Evolutionary conservation across 176 grass and related monocot genomes (phyloP).

Genomic region (Tillandsia leiboldiana): DNA sequence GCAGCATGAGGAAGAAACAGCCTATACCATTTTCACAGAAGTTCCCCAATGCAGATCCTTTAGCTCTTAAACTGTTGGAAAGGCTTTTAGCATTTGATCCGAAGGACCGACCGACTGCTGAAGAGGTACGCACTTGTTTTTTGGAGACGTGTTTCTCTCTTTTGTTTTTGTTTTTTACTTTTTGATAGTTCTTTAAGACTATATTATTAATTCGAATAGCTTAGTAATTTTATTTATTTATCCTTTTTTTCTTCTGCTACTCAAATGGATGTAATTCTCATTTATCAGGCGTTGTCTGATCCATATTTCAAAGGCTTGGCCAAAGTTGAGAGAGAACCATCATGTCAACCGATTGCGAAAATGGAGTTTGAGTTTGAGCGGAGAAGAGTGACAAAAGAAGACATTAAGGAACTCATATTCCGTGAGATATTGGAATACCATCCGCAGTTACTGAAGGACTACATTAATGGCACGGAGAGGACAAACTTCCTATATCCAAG

Average conservation of each 20-base stretch:
- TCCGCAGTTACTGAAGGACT: conserved; percentile 90
- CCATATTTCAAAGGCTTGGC: conserved; percentile 91
- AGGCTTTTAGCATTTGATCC: conserved; percentile 94
- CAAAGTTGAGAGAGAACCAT: conserved; percentile 91
- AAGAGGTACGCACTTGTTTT: conserved; percentile 43
- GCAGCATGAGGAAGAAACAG: conserved; percentile 94
- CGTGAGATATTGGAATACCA: conserved; percentile 96
- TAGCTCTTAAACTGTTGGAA: conserved; percentile 75
- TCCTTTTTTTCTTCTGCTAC: not conserved
- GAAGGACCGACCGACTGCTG: conserved; percentile 83
- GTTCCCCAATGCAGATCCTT: conserved; percentile 78
- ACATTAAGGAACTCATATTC: conserved; percentile 91
- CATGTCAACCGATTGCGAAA: conserved; percentile 82
- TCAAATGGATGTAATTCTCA: conserved; percentile 2
- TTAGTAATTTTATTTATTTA: conserved; percentile 7
- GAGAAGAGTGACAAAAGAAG: conserved; percentile 91
- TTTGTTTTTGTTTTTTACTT: conserved; percentile 3
- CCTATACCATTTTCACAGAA: conserved; percentile 74
- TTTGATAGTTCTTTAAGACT: not conserved
- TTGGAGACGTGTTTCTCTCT: not conserved
- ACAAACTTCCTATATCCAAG: conserved; percentile 95
- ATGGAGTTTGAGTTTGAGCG: conserved; percentile 99
- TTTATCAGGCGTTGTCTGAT: conserved; percentile 63
- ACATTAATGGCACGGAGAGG: conserved; percentile 84
- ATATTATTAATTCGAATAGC: conserved; percentile 4